Percentiles rank a stretch among this genome's conserved stretches.
Evolutionary conservation across 176 grass and related monocot genomes (phyloP).

Genomic region (Pontederia paniculata): DNA sequence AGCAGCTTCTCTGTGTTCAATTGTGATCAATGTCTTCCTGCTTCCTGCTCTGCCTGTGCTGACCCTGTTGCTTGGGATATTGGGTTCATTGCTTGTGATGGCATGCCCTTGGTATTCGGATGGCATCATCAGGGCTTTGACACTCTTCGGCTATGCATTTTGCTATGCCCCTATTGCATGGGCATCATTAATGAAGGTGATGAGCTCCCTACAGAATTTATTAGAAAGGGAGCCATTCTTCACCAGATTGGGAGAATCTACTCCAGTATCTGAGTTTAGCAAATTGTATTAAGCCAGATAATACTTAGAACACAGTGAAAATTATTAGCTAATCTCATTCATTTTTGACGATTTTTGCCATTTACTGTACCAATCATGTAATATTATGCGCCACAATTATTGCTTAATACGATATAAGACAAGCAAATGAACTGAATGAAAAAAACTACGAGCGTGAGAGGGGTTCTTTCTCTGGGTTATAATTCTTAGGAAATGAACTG

Average conservation of each 20-base stretch:
- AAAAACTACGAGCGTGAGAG: no score
- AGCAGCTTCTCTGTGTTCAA: constrained; percentile 33
- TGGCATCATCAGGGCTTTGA: constrained; percentile 57
- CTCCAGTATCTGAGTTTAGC: constrained; percentile 63
- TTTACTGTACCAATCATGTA: background rate
- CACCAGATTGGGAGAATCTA: constrained; percentile 50
- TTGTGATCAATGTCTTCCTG: constrained; percentile 67
- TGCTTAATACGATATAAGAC: background rate
- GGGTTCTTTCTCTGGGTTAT: no score
- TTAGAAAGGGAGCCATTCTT: constrained; percentile 83
- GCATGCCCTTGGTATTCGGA: constrained; percentile 87
- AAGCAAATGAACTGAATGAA: background rate
- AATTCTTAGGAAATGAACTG: no score
- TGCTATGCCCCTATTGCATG: constrained; percentile 57
- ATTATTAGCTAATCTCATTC: constrained; percentile 5
- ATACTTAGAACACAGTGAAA: background rate
- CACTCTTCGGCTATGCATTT: constrained; percentile 50
- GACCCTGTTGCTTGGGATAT: constrained; percentile 50
- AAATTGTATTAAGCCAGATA: constrained; percentile 64
- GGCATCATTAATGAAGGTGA: constrained; percentile 53
- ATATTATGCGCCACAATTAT: background rate
- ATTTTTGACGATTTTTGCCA: background rate
- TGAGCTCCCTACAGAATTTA: constrained; percentile 53
- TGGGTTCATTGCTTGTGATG: constrained; percentile 59
- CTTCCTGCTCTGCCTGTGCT: constrained; percentile 64